Percentiles rank a stretch among this genome's conserved stretches.
Evolutionary conservation across 495 filamentous ascomycete genomes (phyloP).

Genomic region (Penicillium turbatum): DNA sequence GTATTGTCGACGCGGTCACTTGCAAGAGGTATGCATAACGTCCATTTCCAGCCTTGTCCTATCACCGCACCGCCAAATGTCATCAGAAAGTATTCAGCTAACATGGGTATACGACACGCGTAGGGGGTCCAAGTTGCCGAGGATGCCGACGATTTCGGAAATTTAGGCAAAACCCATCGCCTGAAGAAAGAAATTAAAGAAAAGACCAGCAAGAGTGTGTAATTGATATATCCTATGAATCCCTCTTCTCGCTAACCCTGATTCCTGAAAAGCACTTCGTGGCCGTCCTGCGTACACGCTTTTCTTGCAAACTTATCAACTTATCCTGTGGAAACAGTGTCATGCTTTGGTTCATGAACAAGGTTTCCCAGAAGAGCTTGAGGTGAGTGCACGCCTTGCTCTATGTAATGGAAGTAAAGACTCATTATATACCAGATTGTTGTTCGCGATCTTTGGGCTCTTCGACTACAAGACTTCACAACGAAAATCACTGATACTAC

Average conservation of each 20-base stretch:
- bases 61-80: slow-evolving; percentile 4
- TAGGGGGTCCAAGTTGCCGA: slow-evolving; percentile 57
- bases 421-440: slow-evolving; percentile 35
- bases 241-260: neutral
- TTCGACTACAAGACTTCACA: slow-evolving; percentile 53
- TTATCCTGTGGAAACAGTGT: slow-evolving; percentile 77
- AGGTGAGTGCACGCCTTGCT: slow-evolving; percentile 40
- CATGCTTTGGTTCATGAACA: slow-evolving; percentile 56
- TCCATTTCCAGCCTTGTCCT: neutral
- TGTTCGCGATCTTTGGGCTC: slow-evolving; percentile 65
- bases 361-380: slow-evolving; percentile 59
- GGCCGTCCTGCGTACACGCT: slow-evolving; percentile 66
- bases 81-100: slow-evolving; percentile 1
- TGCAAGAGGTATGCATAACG: slow-evolving; percentile 48
- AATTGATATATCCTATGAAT: neutral
- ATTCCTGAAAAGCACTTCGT: slow-evolving; percentile 38
- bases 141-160: slow-evolving; percentile 73
- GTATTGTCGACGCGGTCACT: slow-evolving; percentile 64
- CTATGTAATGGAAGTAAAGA: neutral
- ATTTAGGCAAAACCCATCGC: slow-evolving; percentile 55
- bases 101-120: neutral
- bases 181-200: slow-evolving; percentile 51
- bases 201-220: slow-evolving; percentile 47
- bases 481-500: slow-evolving; percentile 33
- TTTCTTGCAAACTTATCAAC: slow-evolving; percentile 79